Percentiles rank a stretch among this genome's conserved stretches.
Conservation (phyloP, 768 basidiomycete species). For the Cantharellus cinnabarinus region DNA sequence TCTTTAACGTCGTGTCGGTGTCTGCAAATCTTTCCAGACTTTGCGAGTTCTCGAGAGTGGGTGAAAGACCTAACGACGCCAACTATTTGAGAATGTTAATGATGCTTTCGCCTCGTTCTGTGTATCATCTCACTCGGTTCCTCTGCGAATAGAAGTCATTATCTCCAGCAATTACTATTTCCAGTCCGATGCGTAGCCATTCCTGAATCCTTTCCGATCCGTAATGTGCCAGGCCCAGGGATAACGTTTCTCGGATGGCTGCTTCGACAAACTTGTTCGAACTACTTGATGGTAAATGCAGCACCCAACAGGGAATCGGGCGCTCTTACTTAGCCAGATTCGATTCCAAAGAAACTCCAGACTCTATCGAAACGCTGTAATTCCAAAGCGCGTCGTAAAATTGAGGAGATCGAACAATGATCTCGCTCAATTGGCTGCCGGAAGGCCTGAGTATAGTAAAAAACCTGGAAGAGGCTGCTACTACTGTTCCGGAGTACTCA, state of each 20-base stretch:
- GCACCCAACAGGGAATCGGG: not conserved
- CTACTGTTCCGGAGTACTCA: constrained; percentile 62
- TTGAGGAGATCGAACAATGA: constrained; percentile 77
- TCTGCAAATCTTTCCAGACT: constrained; percentile 57
- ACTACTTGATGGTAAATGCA: not conserved
- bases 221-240: constrained; percentile 41
- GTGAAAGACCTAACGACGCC: constrained; percentile 34
- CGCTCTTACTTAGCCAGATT: not conserved
- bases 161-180: constrained; percentile 72
- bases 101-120: not conserved
- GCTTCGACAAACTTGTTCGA: constrained; percentile 87
- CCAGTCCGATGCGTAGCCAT: constrained; percentile 33
- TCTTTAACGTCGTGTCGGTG: constrained; percentile 42
- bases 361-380: constrained; percentile 28
- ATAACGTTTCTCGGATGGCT: constrained; percentile 58
- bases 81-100: constrained; percentile 27
- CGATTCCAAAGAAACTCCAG: constrained; percentile 10
- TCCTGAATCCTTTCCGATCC: constrained; percentile 24
- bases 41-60: constrained; percentile 40
- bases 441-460: constrained; percentile 42
- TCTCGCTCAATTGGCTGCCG: constrained; percentile 11
- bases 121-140: constrained; percentile 36
- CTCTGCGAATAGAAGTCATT: constrained; percentile 98
- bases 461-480: constrained; percentile 87
- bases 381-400: constrained; percentile 66